Conservation (phyloP, 352 stramenopile species). For the Pythium phragmiticola region DNA sequence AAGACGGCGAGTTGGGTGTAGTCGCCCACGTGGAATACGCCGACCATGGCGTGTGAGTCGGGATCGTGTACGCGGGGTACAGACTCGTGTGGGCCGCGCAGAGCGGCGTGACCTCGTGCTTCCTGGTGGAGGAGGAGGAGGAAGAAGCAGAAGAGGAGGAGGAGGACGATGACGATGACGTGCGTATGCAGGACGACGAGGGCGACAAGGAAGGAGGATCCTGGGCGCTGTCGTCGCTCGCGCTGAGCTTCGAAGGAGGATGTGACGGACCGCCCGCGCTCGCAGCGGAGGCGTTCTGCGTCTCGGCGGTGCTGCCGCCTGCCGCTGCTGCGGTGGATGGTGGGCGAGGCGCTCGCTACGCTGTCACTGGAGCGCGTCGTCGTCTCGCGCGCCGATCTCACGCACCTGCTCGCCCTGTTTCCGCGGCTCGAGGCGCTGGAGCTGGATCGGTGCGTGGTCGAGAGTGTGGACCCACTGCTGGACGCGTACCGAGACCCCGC, state of each 20-base stretch:
- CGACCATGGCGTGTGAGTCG: not conserved
- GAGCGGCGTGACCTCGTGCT: not conserved
- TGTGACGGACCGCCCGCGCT: no score
- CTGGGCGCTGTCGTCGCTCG: not conserved
- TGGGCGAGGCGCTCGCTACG: not conserved
- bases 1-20: not conserved
- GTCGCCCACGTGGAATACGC: not conserved
- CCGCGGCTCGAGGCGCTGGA: not conserved
- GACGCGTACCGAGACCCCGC: not conserved
- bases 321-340: no score
- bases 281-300: no score
- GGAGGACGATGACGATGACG: no score
- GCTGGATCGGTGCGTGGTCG: not conserved
- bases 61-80: conserved; percentile 1
- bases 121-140: no score
- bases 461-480: not conserved
- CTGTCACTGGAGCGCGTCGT: not conserved
- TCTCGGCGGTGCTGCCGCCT: no score
- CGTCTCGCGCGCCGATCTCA: not conserved
- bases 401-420: not conserved
- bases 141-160: no score
- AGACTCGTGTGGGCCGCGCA: not conserved
- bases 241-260: no score
- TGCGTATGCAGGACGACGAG: no score
- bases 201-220: not conserved